Conservation (phyloP, 768 basidiomycete genomes). For the Boletus speciosus region DNA sequence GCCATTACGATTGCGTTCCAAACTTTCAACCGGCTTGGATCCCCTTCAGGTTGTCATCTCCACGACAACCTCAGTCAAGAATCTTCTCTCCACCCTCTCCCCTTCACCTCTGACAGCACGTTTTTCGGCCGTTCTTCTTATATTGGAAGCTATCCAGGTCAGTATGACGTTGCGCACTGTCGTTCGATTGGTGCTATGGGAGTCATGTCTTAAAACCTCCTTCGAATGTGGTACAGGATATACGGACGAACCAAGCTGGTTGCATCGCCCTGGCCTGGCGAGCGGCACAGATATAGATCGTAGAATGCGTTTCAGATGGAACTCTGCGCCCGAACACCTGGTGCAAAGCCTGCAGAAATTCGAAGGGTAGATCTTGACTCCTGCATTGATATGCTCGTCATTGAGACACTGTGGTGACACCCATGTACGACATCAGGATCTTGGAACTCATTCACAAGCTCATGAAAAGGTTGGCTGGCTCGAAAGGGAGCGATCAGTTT, state of each 20-base stretch:
- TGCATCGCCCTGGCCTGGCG: conserved; percentile 40
- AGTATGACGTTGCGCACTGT: not conserved
- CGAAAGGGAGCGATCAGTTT: conserved; percentile 41
- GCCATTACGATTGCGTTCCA: conserved; percentile 31
- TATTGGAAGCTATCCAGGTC: conserved; percentile 47
- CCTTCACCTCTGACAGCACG: conserved; percentile 39
- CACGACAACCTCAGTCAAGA: conserved; percentile 28
- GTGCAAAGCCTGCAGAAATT: conserved; percentile 40
- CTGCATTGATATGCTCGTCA: not conserved
- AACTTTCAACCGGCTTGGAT: conserved; percentile 18
- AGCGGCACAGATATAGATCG: conserved; percentile 42
- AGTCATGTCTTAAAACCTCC: not conserved
- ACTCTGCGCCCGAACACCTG: conserved; percentile 39
- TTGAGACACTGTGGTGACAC: not conserved
- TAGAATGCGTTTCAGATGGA: conserved; percentile 45
- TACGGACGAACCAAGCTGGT: conserved; percentile 37
- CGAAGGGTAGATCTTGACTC: conserved; percentile 32
- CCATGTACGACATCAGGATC: conserved; percentile 26
- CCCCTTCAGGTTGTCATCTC: conserved; percentile 31
- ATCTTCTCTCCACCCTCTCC: conserved; percentile 33
- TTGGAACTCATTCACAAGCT: conserved; percentile 38
- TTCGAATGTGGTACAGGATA: conserved; percentile 14
- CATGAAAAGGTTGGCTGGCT: conserved; percentile 37
- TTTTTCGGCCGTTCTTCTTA: conserved; percentile 38
- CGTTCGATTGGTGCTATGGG: not conserved